Conservation (phyloP, 139 green algal species). For the Chlamydomonas sp. region DNA sequence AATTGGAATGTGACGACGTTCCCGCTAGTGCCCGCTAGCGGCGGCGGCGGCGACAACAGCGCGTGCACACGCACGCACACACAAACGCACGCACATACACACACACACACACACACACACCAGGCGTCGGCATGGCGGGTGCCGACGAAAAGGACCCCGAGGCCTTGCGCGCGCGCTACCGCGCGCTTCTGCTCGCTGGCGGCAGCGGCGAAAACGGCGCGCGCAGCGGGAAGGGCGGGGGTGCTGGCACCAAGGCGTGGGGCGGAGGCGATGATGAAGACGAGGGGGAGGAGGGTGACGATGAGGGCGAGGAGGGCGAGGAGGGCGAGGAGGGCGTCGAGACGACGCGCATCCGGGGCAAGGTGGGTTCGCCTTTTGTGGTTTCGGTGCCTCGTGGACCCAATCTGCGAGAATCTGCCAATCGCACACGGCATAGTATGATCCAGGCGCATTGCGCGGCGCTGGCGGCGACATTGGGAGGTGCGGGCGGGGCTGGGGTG, state of each 20-base stretch:
- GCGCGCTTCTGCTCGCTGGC: background rate
- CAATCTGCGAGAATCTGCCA: too few species aligned
- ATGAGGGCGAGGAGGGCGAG: conserved; percentile 36
- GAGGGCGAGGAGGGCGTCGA: conserved; percentile 16
- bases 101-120: too few species aligned
- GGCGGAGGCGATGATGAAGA: conserved; percentile 12
- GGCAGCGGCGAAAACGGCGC: too few species aligned
- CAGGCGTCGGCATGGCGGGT: background rate
- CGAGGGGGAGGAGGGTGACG: conserved; percentile 32
- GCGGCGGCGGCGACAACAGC: too few species aligned
- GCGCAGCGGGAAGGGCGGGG: background rate
- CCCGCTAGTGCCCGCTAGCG: too few species aligned
- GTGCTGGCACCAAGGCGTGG: conserved; percentile 51
- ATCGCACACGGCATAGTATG: too few species aligned
- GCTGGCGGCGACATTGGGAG: conserved; percentile 39
- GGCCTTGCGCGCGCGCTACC: conserved; percentile 34
- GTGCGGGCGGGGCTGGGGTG: conserved; percentile 14
- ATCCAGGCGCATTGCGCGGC: conserved; percentile 23
- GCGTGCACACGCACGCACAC: too few species aligned
- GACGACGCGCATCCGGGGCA: too few species aligned
- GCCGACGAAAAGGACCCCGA: conserved; percentile 23
- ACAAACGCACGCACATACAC: too few species aligned
- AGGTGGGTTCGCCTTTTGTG: too few species aligned
- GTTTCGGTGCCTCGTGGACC: too few species aligned
- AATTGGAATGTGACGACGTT: too few species aligned